phyloP scores from a whole-genome alignment of 176 grass and related monocot genomes.

The Elaeis guineensis region DNA sequence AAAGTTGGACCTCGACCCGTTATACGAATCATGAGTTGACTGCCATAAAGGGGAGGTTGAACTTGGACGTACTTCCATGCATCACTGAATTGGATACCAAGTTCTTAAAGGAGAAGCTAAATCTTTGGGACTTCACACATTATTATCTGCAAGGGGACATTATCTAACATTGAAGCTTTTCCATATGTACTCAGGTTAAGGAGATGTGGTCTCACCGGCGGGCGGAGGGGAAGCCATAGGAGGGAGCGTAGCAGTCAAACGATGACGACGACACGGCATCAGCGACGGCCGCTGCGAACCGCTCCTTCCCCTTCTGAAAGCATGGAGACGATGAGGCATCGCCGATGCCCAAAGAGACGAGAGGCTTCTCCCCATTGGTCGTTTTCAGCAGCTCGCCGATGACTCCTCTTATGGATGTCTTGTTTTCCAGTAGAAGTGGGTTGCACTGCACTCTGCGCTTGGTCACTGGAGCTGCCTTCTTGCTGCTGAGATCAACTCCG shows the following conservation, averaged over 20 bases:
- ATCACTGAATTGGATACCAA: too few relatives aligned
- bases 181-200: too few relatives aligned
- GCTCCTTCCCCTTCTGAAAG: slow-evolving; percentile 53
- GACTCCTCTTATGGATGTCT: slow-evolving; percentile 64
- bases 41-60: too few relatives aligned
- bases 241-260: slow-evolving; percentile 82
- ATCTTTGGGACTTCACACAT: too few relatives aligned
- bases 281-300: slow-evolving; percentile 41
- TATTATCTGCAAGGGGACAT: too few relatives aligned
- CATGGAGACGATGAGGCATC: slow-evolving; percentile 62
- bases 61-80: too few relatives aligned
- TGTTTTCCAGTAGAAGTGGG: slow-evolving; percentile 44
- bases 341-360: slow-evolving; percentile 82
- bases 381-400: slow-evolving; percentile 38
- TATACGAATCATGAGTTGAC: too few relatives aligned
- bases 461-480: background rate
- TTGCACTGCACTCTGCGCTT: slow-evolving; percentile 31
- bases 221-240: slow-evolving; percentile 46
- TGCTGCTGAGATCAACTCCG: too few relatives aligned
- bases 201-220: slow-evolving; percentile 43
- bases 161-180: too few relatives aligned
- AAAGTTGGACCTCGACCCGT: too few relatives aligned
- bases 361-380: slow-evolving; percentile 12
- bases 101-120: too few relatives aligned
- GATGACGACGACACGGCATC: slow-evolving; percentile 25